Percentiles rank a stretch among this genome's conserved stretches.
These are phyloP conservation scores for Leishmania tarentolae DNA, from an alignment of 208 protist species.

Conservation along the genomic window DNA sequence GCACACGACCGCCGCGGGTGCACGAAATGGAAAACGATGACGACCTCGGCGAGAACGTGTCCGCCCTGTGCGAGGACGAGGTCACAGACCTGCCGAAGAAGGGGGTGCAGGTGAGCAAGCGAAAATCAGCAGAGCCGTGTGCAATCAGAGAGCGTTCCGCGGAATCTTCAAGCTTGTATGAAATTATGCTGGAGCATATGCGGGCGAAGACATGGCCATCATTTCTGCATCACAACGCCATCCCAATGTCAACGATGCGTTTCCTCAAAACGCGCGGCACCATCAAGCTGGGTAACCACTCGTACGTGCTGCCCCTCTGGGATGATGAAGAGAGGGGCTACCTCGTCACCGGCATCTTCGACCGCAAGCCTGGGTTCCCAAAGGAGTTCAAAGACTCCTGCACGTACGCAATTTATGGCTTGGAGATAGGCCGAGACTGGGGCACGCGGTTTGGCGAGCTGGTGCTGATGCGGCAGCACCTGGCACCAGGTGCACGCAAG, in stretches of 20 bases:
- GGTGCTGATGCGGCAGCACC: constrained; percentile 26
- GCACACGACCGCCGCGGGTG: constrained; percentile 7
- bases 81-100: background rate
- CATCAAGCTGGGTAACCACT: constrained; percentile 30
- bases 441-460: constrained; percentile 21
- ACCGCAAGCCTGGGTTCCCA: constrained; percentile 34
- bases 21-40: constrained; percentile 1
- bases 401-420: constrained; percentile 20
- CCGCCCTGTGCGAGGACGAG: background rate
- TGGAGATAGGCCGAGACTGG: constrained; percentile 29
- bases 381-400: constrained; percentile 27
- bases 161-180: background rate
- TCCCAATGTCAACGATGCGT: constrained; percentile 51
- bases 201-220: constrained; percentile 39
- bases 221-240: constrained; percentile 81
- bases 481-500: constrained; percentile 17
- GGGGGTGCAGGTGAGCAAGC: background rate
- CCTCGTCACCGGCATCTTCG: constrained; percentile 72
- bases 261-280: constrained; percentile 54
- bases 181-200: constrained; percentile 45
- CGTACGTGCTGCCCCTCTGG: constrained; percentile 69
- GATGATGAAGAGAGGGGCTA: constrained; percentile 78
- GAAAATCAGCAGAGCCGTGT: background rate
- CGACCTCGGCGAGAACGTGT: background rate
- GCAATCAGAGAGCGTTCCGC: background rate